phyloP scores from a whole-genome alignment of 2,329 filamentous ascomycete genomes.

The Lasiodiplodia sp. region DNA sequence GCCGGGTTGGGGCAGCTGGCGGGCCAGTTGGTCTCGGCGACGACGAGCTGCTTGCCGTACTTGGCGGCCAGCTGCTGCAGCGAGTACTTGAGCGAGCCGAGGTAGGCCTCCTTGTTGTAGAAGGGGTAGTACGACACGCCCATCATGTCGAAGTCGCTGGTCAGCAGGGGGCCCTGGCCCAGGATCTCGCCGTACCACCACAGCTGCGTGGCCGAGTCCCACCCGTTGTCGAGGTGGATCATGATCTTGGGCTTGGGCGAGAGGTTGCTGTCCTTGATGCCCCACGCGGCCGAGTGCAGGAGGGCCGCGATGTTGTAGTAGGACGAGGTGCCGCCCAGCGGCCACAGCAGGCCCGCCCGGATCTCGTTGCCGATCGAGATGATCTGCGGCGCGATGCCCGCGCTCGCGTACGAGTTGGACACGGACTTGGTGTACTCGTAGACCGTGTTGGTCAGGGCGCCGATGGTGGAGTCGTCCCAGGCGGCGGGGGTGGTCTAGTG shows the following conservation, averaged over 20 bases:
- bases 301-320: constrained; percentile 67
- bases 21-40: constrained; percentile 77
- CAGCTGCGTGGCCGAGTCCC: constrained; percentile 71
- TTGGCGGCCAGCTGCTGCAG: constrained; percentile 65
- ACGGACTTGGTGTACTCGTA: constrained; percentile 74
- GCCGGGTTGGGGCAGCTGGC: constrained; percentile 56
- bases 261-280: constrained; percentile 69
- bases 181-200: constrained; percentile 68
- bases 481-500: constrained; percentile 61
- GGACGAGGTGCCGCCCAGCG: constrained; percentile 62
- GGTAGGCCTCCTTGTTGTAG: constrained; percentile 66
- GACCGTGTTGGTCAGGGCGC: constrained; percentile 65
- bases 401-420: constrained; percentile 65
- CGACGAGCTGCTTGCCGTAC: constrained; percentile 71
- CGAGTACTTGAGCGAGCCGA: constrained; percentile 63
- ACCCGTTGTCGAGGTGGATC: constrained; percentile 78
- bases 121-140: constrained; percentile 79
- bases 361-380: constrained; percentile 80
- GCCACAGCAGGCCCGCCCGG: constrained; percentile 70
- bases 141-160: constrained; percentile 72
- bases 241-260: constrained; percentile 70
- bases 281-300: constrained; percentile 69
- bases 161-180: constrained; percentile 56
- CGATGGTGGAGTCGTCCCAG: constrained; percentile 66
- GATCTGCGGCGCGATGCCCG: constrained; percentile 64